Evolutionary conservation across 2,329 filamentous ascomycete species (phyloP).

Genomic region (Paraconiothyrium brasiliense): DNA sequence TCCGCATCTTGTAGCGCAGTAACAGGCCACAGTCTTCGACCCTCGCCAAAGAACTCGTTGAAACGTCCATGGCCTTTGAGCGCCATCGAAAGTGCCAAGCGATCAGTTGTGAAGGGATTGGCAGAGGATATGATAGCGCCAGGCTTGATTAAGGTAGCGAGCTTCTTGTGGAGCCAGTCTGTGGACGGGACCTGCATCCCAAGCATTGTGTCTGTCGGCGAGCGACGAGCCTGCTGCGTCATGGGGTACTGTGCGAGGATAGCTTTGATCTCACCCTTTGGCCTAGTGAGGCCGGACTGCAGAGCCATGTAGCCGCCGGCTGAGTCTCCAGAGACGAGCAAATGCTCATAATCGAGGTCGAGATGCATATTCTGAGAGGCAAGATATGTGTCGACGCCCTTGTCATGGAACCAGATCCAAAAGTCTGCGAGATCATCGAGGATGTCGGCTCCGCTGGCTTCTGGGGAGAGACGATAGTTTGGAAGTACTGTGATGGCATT

Average conservation of each 20-base stretch:
- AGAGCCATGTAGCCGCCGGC: slow-evolving; percentile 53
- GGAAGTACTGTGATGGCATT: slow-evolving; percentile 58
- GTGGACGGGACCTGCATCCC: slow-evolving; percentile 20
- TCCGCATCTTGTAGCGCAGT: slow-evolving; percentile 35
- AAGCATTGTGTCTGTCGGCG: slow-evolving; percentile 3
- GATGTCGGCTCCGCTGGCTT: slow-evolving; percentile 58
- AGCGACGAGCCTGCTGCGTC: slow-evolving; percentile 26
- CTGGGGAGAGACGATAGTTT: slow-evolving; percentile 63
- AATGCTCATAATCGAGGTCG: slow-evolving; percentile 34
- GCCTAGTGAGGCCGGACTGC: slow-evolving; percentile 38
- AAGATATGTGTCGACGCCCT: slow-evolving; percentile 23
- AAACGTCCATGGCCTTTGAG: slow-evolving; percentile 33
- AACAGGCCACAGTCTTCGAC: slow-evolving; percentile 37
- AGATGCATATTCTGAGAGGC: slow-evolving; percentile 22
- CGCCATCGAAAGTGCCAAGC: slow-evolving; percentile 26
- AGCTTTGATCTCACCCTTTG: slow-evolving; percentile 34
- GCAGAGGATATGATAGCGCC: slow-evolving; percentile 32
- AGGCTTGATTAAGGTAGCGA: slow-evolving; percentile 27
- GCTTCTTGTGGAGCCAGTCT: slow-evolving; percentile 31
- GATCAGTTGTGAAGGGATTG: slow-evolving; percentile 25
- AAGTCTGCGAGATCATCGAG: slow-evolving; percentile 59
- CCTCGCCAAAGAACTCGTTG: slow-evolving; percentile 38
- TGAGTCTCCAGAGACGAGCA: slow-evolving; percentile 49
- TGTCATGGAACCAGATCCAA: slow-evolving; percentile 56
- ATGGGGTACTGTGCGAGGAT: slow-evolving; percentile 42